phyloP scores from a whole-genome alignment of 1,284 basidiomycete species.

The Tylopilus orsonianus region DNA sequence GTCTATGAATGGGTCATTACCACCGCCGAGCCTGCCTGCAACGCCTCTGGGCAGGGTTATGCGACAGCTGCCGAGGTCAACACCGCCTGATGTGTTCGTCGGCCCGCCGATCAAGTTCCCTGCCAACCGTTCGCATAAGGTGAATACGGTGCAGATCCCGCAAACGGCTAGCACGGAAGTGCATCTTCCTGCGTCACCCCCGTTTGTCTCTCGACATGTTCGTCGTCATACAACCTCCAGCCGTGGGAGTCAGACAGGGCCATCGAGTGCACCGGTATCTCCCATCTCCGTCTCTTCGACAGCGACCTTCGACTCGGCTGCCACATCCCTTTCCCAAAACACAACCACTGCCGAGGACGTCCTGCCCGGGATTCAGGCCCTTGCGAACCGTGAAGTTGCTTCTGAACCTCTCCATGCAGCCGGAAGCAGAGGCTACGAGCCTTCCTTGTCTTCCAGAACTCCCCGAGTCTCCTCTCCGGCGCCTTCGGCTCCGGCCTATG shows the following conservation, averaged over 20 bases:
- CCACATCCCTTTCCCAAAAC: slow-evolving; percentile 20
- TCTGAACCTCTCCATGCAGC: slow-evolving; percentile 24
- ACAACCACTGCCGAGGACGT: slow-evolving; percentile 18
- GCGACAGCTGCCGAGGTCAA: slow-evolving; percentile 16
- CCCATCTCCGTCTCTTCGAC: slow-evolving; percentile 31
- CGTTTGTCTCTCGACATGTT: slow-evolving; percentile 32
- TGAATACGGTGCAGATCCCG: slow-evolving; percentile 28
- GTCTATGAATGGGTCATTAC: slow-evolving; percentile 23
- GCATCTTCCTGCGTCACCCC: slow-evolving; percentile 31
- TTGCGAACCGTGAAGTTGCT: slow-evolving; percentile 20
- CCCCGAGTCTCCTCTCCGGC: slow-evolving; percentile 29
- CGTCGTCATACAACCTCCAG: slow-evolving; percentile 36
- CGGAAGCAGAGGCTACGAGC: slow-evolving; percentile 16
- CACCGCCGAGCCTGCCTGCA: slow-evolving; percentile 22
- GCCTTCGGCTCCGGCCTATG: slow-evolving; percentile 19
- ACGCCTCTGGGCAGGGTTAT: slow-evolving; percentile 17
- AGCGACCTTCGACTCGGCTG: slow-evolving; percentile 27
- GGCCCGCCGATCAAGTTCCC: slow-evolving; percentile 8
- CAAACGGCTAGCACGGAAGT: slow-evolving; percentile 16
- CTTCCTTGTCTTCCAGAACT: slow-evolving; percentile 20
- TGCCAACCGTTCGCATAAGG: slow-evolving; percentile 24
- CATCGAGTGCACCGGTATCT: slow-evolving; percentile 36
- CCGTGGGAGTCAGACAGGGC: slow-evolving; percentile 29
- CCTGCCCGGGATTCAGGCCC: slow-evolving; percentile 14
- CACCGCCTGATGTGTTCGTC: slow-evolving; percentile 17